Conservation (phyloP, 2,329 filamentous ascomycete genomes). For the Coniella vitis region DNA sequence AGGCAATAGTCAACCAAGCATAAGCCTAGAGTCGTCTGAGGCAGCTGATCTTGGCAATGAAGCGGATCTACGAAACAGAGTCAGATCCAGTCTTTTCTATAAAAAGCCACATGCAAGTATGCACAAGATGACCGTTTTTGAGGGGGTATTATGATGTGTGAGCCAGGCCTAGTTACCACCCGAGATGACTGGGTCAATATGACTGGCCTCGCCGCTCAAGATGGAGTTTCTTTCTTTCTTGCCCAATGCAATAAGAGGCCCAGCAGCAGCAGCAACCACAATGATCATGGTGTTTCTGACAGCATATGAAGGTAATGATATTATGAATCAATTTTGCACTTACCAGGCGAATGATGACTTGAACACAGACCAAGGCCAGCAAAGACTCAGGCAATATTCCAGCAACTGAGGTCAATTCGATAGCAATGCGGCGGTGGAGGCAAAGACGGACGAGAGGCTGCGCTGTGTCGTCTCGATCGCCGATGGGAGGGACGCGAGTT, state of each 20-base stretch:
- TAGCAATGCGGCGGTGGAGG: not conserved
- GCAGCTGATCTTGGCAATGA: conserved; percentile 20
- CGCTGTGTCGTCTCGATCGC: conserved; percentile 12
- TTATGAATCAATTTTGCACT: conserved; percentile 1
- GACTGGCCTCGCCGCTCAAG: not conserved
- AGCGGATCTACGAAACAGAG: conserved; percentile 7
- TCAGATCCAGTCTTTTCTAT: not conserved
- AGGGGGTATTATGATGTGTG: not conserved
- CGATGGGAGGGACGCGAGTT: conserved; percentile 12
- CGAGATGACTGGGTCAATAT: not conserved
- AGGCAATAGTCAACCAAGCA: conserved; percentile 7
- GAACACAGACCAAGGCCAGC: conserved; percentile 5
- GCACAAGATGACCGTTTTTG: not conserved
- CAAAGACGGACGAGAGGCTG: not conserved
- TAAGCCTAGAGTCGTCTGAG: not conserved
- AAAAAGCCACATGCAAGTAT: not conserved
- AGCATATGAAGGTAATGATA: no score
- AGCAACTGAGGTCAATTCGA: conserved; percentile 21
- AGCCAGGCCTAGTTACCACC: no score
- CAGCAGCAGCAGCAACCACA: no score
- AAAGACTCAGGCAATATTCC: conserved; percentile 26
- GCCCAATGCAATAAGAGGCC: not conserved
- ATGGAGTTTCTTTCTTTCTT: not conserved
- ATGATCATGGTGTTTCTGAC: no score
- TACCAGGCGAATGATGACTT: conserved; percentile 15